Base-by-base conservation (phyloP, 495 filamentous ascomycete species). In the Chlorociboria aeruginascens region DNA sequence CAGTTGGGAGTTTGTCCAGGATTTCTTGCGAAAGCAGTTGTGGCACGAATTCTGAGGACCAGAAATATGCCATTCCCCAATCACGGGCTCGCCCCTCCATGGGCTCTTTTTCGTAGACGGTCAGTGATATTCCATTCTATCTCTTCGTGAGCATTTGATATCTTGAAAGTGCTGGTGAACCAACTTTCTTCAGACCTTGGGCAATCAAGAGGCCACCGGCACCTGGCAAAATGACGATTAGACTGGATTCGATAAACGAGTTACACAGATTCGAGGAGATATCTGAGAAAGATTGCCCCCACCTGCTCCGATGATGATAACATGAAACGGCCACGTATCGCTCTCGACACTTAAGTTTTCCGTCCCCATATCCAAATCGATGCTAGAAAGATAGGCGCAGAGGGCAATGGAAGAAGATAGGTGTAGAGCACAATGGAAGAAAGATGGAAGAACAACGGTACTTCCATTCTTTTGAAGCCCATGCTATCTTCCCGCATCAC, bases 271-370 rank as follows among this genome's bases (percentile, higher is more conserved):
- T 25, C 20, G 20, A 25, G 20, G 20, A 25, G 2, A 25, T 25
- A 25, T 25, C 1, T 25, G 4, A 25, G 20, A 25, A 25, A 25
- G 20, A 25, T 25, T 25, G 20, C 20, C 1, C 20, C 4, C 89
- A 56, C 92, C 90, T 65, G 90, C 90, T 56, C 90, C 90, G 73
- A 97, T 95, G 67, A 97, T 80, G 60, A 97, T 84, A 57, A 97
- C 83, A 70, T 97, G 47, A 32, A 39, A 25, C 20, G 20, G 20
- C 2, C 20, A 1, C 20, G 20, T 25, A 25, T 25, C 1, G 4
- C 20, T 4, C 20, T 25, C 20, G 20, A 25, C 20, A 25, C 4
- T 25, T 25, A 25, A 25, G 20, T 4, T 25, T 25, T 25, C 20
- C 1, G 20, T 25, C 20, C 20, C 20, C 20, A 25, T 25, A 25